These are phyloP conservation scores for Dryadomyces quercivorus DNA, from an alignment of 2,329 filamentous ascomycete genomes.

Conservation along the genomic window DNA sequence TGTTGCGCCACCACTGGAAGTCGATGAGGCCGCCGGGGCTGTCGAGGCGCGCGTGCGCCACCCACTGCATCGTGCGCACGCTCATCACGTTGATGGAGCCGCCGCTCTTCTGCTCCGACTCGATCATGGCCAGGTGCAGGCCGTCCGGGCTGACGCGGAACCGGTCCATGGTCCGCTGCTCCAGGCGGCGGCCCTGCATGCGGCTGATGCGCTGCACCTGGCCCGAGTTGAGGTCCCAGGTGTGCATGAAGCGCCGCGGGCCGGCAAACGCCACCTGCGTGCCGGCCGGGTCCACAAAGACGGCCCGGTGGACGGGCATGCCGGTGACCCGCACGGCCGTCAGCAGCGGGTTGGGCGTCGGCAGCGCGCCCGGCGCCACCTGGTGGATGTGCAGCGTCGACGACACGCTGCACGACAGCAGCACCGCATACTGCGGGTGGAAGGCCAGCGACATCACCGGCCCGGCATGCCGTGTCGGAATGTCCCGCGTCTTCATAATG, in stretches of 20 bases:
- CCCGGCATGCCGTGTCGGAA: conserved; percentile 65
- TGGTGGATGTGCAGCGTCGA: conserved; percentile 84
- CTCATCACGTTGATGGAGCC: conserved; percentile 80
- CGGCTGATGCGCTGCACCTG: conserved; percentile 70
- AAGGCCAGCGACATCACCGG: conserved; percentile 76
- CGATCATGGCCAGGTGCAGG: conserved; percentile 66
- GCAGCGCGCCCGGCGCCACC: conserved; percentile 61
- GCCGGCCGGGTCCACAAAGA: conserved; percentile 59
- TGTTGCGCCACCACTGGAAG: conserved; percentile 84
- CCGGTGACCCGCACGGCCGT: conserved; percentile 79
- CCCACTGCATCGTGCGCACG: conserved; percentile 74
- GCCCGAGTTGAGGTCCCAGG: conserved; percentile 79
- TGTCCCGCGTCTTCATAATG: conserved; percentile 80
- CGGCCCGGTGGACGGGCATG: conserved; percentile 73
- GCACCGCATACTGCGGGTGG: conserved; percentile 77
- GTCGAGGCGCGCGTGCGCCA: conserved; percentile 70
- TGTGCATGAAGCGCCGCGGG: conserved; percentile 82
- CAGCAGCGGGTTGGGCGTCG: conserved; percentile 74
- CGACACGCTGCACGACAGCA: conserved; percentile 79
- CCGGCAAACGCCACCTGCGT: conserved; percentile 81
- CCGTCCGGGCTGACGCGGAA: conserved; percentile 77
- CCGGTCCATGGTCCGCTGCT: conserved; percentile 82
- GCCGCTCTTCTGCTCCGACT: conserved; percentile 70
- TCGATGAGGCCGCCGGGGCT: conserved; percentile 75
- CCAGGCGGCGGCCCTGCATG: conserved; percentile 61